Conservation (phyloP, 2,329 filamentous ascomycete species). For the Penicillium sp. region DNA sequence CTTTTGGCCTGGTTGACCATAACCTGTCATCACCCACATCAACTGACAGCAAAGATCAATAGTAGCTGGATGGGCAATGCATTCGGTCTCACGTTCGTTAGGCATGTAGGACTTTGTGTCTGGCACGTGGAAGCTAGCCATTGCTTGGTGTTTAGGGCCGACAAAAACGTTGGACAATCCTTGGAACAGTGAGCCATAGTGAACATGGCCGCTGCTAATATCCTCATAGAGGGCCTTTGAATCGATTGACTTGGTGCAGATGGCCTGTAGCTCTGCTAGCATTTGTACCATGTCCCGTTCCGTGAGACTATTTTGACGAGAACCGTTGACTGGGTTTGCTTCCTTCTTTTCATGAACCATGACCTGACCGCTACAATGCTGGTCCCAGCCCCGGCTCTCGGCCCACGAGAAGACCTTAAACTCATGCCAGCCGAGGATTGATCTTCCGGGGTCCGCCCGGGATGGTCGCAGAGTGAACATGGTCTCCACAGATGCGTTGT, state of each 20-base stretch:
- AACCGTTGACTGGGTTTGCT: conserved; percentile 18
- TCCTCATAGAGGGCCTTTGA: conserved; percentile 14
- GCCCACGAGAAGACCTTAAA: conserved; percentile 27
- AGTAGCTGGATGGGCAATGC: conserved; percentile 19
- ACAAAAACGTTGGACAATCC: conserved; percentile 12
- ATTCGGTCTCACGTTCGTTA: conserved; percentile 9
- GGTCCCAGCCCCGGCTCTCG: conserved; percentile 22
- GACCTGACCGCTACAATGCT: conserved; percentile 23
- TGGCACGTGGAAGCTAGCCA: conserved; percentile 14
- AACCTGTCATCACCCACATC: conserved; percentile 20
- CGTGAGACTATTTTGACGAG: conserved; percentile 1
- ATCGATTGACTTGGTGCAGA: conserved; percentile 9
- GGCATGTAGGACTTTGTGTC: conserved; percentile 20
- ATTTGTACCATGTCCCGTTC: background rate
- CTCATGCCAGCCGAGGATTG: conserved; percentile 26
- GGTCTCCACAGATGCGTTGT: conserved; percentile 18
- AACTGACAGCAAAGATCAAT: conserved; percentile 19
- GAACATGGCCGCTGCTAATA: conserved; percentile 13
- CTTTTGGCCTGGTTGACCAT: conserved; percentile 11
- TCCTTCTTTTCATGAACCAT: conserved; percentile 22
- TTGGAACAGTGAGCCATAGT: conserved; percentile 19
- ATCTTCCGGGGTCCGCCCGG: conserved; percentile 15
- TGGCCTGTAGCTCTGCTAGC: conserved; percentile 3
- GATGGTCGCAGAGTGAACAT: conserved; percentile 19
- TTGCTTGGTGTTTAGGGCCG: conserved; percentile 1